Percentiles rank a stretch among this genome's conserved stretches.
Conservation (phyloP, 1,284 basidiomycete species). For the Ganoderma multipileum region DNA sequence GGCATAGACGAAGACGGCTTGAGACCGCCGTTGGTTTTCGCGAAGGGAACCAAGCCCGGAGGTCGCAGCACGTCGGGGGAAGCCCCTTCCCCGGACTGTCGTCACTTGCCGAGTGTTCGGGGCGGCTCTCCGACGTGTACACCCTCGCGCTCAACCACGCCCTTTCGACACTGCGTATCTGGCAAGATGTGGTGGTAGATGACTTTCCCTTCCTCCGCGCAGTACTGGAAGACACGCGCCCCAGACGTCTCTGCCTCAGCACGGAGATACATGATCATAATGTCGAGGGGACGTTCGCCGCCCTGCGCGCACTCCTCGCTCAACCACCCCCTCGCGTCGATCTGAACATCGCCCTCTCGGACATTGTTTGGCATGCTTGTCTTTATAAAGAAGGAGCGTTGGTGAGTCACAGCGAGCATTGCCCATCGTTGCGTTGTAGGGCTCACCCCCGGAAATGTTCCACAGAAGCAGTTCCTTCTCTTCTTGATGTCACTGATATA, state of each 20-base stretch:
- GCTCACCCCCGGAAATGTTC: neutral
- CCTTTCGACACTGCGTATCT: neutral
- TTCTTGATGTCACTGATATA: neutral
- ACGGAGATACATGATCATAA: neutral
- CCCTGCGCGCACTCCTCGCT: neutral
- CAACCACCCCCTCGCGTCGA: neutral
- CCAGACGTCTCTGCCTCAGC: neutral
- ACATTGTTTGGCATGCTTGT: neutral
- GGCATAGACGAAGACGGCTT: neutral
- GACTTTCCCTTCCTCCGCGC: neutral
- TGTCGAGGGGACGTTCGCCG: neutral
- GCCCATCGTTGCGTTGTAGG: neutral
- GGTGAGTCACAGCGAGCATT: neutral
- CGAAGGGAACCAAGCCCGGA: neutral
- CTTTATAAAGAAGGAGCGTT: neutral
- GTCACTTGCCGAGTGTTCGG: neutral
- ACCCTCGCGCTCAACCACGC: neutral
- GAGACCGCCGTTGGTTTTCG: neutral
- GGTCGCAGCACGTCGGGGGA: neutral
- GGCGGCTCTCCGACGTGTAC: neutral
- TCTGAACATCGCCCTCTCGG: neutral
- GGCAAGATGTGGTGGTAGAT: neutral
- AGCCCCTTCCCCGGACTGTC: neutral
- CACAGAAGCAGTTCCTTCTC: neutral
- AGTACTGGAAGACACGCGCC: neutral